These are phyloP conservation scores for Acer saccharum DNA, from an alignment of 345 rosid genomes.

Conservation along the genomic window DNA sequence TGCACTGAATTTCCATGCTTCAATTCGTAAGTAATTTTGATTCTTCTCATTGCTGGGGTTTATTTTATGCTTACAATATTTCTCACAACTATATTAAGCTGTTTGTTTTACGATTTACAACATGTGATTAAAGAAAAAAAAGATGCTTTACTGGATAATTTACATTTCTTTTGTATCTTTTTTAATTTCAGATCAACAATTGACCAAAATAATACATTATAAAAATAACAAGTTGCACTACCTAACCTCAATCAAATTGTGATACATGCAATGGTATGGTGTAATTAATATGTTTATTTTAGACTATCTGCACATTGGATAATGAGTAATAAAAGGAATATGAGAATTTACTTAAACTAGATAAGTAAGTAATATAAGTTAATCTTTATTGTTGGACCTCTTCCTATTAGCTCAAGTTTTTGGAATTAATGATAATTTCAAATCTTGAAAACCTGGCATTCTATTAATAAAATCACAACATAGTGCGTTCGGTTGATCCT, in stretches of 20 bases:
- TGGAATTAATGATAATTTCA: background rate
- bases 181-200: background rate
- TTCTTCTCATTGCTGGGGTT: constrained; percentile 14
- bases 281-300: background rate
- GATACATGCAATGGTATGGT: background rate
- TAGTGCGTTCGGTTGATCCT: background rate
- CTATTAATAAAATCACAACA: background rate
- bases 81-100: background rate
- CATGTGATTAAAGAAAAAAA: background rate
- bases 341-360: background rate
- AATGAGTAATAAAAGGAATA: too few species aligned
- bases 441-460: background rate
- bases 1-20: constrained; percentile 65
- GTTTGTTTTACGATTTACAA: background rate
- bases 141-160: background rate
- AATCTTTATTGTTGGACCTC: background rate
- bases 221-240: background rate
- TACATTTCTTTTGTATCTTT: background rate
- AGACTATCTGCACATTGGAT: background rate
- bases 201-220: background rate
- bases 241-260: background rate
- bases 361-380: too few species aligned
- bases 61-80: constrained; percentile 22
- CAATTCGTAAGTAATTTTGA: constrained; percentile 60
- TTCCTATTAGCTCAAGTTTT: background rate